A percentile compares a stretch with the other conserved stretches of the same genome.
phyloP scores from a whole-genome alignment of 345 rosid species.

The Erucastrum elatum region DNA sequence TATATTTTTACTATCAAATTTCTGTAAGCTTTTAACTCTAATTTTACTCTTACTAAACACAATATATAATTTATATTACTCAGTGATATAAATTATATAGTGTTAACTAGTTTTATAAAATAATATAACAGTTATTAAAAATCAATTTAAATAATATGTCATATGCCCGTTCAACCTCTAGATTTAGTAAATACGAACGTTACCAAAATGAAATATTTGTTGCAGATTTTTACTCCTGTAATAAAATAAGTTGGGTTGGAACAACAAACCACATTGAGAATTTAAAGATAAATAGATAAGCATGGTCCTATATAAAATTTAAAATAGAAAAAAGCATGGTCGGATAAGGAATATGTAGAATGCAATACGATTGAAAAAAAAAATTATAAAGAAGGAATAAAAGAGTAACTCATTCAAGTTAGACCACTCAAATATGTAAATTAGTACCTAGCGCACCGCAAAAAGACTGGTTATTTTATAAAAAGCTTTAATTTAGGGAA shows the following conservation, averaged over 20 bases:
- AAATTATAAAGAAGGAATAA: not conserved
- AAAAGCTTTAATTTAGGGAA: slow-evolving; percentile 8
- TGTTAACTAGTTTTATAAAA: not conserved
- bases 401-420: slow-evolving; percentile 11
- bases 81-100: not conserved
- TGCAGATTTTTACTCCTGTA: not conserved
- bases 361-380: not conserved
- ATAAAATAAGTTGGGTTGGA: not conserved
- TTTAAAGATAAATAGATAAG: slow-evolving; percentile 18
- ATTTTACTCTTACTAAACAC: not conserved
- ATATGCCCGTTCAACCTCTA: not conserved
- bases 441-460: slow-evolving; percentile 10
- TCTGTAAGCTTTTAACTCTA: not conserved
- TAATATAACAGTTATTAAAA: not conserved
- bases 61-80: not conserved
- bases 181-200: not conserved
- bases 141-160: not conserved
- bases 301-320: not conserved
- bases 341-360: slow-evolving; percentile 19
- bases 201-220: not conserved
- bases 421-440: slow-evolving; percentile 18
- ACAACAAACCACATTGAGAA: not conserved
- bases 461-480: slow-evolving; percentile 1
- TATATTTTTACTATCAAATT: not conserved
- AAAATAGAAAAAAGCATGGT: slow-evolving; percentile 2